Conservation (phyloP, 2,329 filamentous ascomycete species). For the Aspergillus quadricinctus region DNA sequence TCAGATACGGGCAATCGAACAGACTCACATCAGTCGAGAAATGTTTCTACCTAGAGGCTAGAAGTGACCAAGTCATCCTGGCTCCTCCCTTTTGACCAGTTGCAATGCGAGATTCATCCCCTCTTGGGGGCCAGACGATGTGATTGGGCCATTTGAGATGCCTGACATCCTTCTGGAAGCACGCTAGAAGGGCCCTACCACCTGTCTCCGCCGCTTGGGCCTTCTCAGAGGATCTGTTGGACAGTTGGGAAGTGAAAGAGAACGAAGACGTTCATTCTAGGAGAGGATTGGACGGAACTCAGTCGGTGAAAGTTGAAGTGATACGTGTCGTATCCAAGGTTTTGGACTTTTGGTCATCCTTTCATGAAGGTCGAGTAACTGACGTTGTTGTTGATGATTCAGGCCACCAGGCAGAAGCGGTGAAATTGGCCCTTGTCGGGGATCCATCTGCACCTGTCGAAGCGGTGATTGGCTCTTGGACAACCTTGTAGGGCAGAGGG, state of each 20-base stretch:
- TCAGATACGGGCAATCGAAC: neutral
- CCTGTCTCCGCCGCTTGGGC: neutral
- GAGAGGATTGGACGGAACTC: too few relatives aligned
- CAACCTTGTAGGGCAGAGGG: slow-evolving; percentile 9
- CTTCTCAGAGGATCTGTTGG: neutral
- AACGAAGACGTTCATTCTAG: neutral
- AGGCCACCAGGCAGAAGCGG: slow-evolving; percentile 16
- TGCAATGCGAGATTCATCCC: neutral
- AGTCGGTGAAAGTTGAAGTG: neutral
- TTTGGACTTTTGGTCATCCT: neutral
- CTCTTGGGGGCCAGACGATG: neutral
- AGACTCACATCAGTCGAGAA: neutral
- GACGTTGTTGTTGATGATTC: neutral
- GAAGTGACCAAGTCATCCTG: neutral
- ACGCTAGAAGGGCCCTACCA: slow-evolving; percentile 22
- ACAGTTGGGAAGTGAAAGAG: neutral
- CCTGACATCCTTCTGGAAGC: slow-evolving; percentile 19
- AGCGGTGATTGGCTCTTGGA: neutral
- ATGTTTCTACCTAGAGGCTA: neutral
- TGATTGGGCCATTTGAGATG: slow-evolving; percentile 2
- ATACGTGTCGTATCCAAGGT: neutral
- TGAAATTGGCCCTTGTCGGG: slow-evolving; percentile 13
- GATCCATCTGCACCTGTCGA: neutral
- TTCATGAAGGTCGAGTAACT: neutral
- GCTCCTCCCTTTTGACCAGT: neutral